These are phyloP conservation scores for Cercophora samala DNA, from an alignment of 495 filamentous ascomycete species.

Conservation along the genomic window DNA sequence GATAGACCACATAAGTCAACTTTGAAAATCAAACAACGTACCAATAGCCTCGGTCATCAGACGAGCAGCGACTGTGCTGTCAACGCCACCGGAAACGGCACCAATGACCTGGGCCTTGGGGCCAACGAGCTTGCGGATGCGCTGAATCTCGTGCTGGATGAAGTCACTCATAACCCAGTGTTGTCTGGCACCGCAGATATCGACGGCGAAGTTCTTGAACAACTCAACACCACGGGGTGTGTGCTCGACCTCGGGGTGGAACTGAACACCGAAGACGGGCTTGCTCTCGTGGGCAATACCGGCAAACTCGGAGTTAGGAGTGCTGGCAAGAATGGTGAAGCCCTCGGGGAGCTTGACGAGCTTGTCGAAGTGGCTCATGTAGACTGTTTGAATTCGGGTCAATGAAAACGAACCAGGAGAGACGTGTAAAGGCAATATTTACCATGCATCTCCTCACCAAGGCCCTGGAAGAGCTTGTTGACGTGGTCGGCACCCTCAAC, in stretches of 20 bases:
- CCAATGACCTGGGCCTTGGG: conserved; percentile 77
- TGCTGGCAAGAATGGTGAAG: conserved; percentile 70
- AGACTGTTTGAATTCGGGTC: conserved; percentile 39
- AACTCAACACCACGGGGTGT: conserved; percentile 61
- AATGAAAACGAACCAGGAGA: background rate
- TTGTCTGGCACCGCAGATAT: conserved; percentile 68
- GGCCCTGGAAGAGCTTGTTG: conserved; percentile 66
- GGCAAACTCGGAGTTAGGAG: conserved; percentile 69
- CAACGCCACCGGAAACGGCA: conserved; percentile 86
- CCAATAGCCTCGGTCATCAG: conserved; percentile 54
- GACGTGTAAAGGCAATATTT: background rate
- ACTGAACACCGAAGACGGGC: conserved; percentile 69
- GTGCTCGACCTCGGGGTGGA: conserved; percentile 83
- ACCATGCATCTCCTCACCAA: conserved; percentile 56
- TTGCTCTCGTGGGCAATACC: conserved; percentile 73
- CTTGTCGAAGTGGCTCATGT: conserved; percentile 90
- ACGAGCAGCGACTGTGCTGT: conserved; percentile 84
- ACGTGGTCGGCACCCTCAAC: conserved; percentile 46
- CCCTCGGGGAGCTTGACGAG: conserved; percentile 64
- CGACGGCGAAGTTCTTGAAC: conserved; percentile 75
- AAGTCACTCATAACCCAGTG: conserved; percentile 85
- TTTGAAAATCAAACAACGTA: conserved; percentile 7
- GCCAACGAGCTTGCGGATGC: conserved; percentile 76
- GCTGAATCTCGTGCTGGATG: conserved; percentile 68
- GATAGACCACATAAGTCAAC: conserved; percentile 8